phyloP scores from a whole-genome alignment of 352 stramenopile species.

The Albugo laibachii region DNA sequence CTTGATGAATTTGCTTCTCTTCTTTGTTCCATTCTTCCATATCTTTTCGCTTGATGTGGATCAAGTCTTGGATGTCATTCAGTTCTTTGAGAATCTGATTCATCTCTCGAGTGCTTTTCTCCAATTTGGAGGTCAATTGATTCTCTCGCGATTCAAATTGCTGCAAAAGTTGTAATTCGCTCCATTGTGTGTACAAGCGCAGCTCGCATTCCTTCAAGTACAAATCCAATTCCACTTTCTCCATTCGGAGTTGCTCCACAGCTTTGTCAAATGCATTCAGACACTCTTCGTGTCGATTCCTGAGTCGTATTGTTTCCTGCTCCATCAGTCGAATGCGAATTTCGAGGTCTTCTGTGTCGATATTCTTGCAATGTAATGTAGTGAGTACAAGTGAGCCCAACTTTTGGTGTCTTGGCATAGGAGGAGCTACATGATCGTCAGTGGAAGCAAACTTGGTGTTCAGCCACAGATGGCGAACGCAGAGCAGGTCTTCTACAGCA shows the following conservation, averaged over 20 bases:
- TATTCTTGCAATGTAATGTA: slow-evolving; percentile 1
- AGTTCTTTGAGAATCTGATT: slow-evolving; percentile 63
- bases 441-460: too few species aligned
- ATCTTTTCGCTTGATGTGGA: slow-evolving; percentile 60
- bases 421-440: too few species aligned
- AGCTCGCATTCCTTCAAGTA: slow-evolving; percentile 80
- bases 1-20: slow-evolving; percentile 36
- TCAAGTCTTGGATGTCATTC: slow-evolving; percentile 45
- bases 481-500: too few species aligned
- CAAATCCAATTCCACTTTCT: slow-evolving; percentile 73
- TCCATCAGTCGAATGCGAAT: slow-evolving; percentile 30
- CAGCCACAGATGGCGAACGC: too few species aligned
- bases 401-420: too few species aligned
- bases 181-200: slow-evolving; percentile 64
- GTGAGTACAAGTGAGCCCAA: too few species aligned
- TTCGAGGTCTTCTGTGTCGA: slow-evolving; percentile 24
- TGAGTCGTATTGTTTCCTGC: slow-evolving; percentile 45
- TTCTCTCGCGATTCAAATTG: slow-evolving; percentile 84
- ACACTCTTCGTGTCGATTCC: slow-evolving; percentile 38
- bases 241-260: slow-evolving; percentile 72
- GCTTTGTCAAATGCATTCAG: slow-evolving; percentile 70
- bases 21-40: slow-evolving; percentile 52
- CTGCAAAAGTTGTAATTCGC: slow-evolving; percentile 77
- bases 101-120: slow-evolving; percentile 73
- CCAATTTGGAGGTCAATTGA: slow-evolving; percentile 67